Percentiles rank a stretch among this genome's conserved stretches.
These are phyloP conservation scores for Hylodesmum podocarpum DNA, from an alignment of 306 rosid genomes.

Conservation along the genomic window DNA sequence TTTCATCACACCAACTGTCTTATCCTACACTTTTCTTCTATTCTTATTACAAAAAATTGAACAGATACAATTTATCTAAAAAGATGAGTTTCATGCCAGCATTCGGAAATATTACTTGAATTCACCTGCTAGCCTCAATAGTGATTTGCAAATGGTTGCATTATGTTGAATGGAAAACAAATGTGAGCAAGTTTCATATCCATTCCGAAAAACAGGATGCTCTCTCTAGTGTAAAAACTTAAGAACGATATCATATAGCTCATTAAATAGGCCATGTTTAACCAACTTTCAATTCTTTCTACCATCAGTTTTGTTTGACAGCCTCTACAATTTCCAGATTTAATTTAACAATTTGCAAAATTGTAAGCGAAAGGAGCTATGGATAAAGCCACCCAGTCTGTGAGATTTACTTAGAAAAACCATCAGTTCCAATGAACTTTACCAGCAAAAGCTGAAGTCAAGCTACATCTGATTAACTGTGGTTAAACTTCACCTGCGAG, in stretches of 20 bases:
- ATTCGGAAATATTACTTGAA: not conserved
- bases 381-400: not conserved
- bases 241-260: not conserved
- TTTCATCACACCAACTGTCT: not conserved
- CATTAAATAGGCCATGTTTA: not conserved
- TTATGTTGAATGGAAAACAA: not conserved
- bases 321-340: constrained; percentile 19
- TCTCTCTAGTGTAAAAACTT: not conserved
- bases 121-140: not conserved
- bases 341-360: constrained; percentile 29
- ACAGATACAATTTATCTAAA: not conserved
- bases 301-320: not conserved
- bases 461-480: constrained; percentile 10
- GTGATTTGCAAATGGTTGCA: not conserved
- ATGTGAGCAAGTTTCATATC: not conserved
- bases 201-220: not conserved
- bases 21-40: not conserved
- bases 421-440: constrained; percentile 3
- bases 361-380: not conserved
- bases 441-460: constrained; percentile 6
- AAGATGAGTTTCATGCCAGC: not conserved
- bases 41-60: not conserved
- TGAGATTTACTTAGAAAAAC: not conserved
- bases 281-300: constrained; percentile 12
- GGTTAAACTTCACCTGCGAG: constrained; percentile 32